Percentiles rank a stretch among this genome's conserved stretches.
phyloP scores from a whole-genome alignment of 169 alveolate genomes.

The Toxoplasma gondii region DNA sequence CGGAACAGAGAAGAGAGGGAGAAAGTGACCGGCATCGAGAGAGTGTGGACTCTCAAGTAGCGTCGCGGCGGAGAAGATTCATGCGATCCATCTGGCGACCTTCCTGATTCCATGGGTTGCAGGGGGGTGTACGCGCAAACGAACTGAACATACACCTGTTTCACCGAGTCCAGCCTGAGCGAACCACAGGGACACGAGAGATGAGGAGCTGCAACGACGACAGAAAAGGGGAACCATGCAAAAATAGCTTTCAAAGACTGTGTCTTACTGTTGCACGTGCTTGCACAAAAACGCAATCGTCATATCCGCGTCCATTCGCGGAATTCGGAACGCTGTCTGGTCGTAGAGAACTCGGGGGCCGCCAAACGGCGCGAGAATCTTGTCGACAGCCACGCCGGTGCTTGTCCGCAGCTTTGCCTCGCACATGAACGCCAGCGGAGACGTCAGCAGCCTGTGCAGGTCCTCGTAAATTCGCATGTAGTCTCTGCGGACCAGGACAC shows the following conservation, averaged over 20 bases:
- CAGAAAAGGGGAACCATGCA: not conserved
- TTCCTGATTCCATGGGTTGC: constrained; percentile 51
- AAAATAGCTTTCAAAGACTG: not conserved
- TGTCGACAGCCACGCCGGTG: constrained; percentile 71
- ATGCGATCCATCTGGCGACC: not conserved
- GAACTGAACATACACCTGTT: constrained; percentile 73
- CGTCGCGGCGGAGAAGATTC: constrained; percentile 51
- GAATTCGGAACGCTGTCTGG: constrained; percentile 73
- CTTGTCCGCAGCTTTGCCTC: constrained; percentile 68
- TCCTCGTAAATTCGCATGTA: constrained; percentile 12
- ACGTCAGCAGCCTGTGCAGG: not conserved
- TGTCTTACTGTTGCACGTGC: constrained; percentile 66
- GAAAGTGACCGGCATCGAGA: constrained; percentile 62
- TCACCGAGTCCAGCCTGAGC: constrained; percentile 71
- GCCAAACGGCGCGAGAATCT: constrained; percentile 73
- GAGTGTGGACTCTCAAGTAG: constrained; percentile 59
- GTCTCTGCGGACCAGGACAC: constrained; percentile 41
- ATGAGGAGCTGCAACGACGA: not conserved
- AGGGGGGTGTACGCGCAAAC: constrained; percentile 73
- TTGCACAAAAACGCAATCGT: constrained; percentile 70
- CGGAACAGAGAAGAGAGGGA: constrained; percentile 67
- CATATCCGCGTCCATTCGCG: constrained; percentile 71
- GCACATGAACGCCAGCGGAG: constrained; percentile 66
- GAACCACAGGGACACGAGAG: not conserved
- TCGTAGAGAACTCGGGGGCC: constrained; percentile 74